Percentiles rank a stretch among this genome's conserved stretches.
These are phyloP conservation scores for Blastobotrys niveus DNA, from an alignment of 1,139 yeast genomes.

Conservation along the genomic window DNA sequence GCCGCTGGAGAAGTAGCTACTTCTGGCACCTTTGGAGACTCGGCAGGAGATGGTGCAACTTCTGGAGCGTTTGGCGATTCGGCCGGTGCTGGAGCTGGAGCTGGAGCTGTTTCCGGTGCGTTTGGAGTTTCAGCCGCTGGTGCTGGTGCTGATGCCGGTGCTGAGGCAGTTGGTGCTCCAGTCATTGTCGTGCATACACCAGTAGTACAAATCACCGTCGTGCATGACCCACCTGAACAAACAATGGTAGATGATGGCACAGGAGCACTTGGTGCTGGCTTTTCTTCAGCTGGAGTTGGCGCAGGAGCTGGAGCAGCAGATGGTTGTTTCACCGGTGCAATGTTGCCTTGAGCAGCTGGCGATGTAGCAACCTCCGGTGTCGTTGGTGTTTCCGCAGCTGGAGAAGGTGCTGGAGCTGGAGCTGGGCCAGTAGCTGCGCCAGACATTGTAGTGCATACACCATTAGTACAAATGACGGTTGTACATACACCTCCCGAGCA, in stretches of 20 bases:
- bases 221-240: no score
- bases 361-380: neutral
- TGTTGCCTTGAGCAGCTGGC: neutral
- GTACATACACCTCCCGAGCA: neutral
- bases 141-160: neutral
- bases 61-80: neutral
- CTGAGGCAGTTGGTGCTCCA: neutral
- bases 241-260: no score
- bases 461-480: neutral
- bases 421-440: neutral
- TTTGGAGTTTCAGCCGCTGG: neutral
- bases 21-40: neutral
- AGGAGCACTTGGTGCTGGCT: neutral
- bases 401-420: neutral
- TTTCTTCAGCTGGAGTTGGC: neutral
- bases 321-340: neutral
- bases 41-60: neutral
- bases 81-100: no score
- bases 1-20: conserved; percentile 2
- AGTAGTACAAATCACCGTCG: no score
- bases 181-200: neutral
- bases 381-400: neutral
- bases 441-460: no score
- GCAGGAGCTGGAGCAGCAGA: neutral
- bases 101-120: neutral